Base-by-base conservation (phyloP, 1,284 basidiomycete genomes). In the Ceratobasidium sp. region DNA sequence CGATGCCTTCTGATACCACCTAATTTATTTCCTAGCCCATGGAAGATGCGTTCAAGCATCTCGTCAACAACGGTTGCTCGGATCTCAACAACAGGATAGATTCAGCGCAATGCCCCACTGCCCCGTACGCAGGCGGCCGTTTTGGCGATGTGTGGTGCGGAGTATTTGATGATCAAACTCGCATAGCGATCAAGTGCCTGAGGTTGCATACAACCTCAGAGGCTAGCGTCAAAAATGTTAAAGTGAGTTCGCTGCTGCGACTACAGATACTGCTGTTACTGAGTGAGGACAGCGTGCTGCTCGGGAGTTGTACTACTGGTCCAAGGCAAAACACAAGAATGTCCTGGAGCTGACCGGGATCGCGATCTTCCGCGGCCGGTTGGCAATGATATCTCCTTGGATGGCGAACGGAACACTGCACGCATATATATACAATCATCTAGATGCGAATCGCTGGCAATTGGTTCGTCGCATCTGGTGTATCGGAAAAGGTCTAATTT, bases 91-190 rank as follows among this genome's bases (percentile, higher is more conserved):
- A 34, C n/a, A 13, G 31, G 16, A 27, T 65, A n/a, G 27, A 65
- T 34, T 27, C 27, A 49, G 6, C 29, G 0, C 13, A 19, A 16
- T 49, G 27, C 24, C 48, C 63, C 13, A n/a, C 6, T 0, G 27
- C 48, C 2, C 22, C 63, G 24, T 31, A 27, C 43, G 46, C 63
- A 2, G 43, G 46, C 4, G 63, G 63, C 2, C 46, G 63, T 2
- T 65, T 49, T 29, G 63, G 63, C 3, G 63, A 65, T 19, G 63
- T 65, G 7, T 65, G 63, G 63, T 34, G 48, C 7, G 63, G 46
- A 2, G 31, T 11, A 4, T 29, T 51, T 7, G 5, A 27, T 2
- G n/a, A 65, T 19, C 11, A 16, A 11, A 37, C 63, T 27, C 27
- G 31, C 9, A 29, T 65, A 14, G 63, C 46, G 16, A 37, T 65